These are phyloP conservation scores for Dalbergia oliveri DNA, from an alignment of 306 rosid species.

Conservation along the genomic window DNA sequence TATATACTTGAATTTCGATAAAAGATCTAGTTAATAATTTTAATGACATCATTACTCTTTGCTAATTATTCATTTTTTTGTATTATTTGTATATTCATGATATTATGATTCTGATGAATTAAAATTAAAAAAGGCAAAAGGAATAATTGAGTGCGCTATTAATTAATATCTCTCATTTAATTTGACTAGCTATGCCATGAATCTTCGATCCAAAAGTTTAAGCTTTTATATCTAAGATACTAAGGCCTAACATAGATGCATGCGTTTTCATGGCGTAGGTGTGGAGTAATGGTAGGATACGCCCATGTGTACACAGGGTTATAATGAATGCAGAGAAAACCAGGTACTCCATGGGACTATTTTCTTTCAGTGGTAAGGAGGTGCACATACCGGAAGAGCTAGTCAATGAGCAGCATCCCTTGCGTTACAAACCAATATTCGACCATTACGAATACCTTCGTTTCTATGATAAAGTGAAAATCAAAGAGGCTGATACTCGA, in stretches of 20 bases:
- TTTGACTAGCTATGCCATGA: not conserved
- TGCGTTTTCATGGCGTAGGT: slow-evolving; percentile 30
- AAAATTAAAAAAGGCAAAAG: not conserved
- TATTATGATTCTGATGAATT: not conserved
- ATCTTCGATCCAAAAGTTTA: no score
- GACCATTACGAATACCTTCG: slow-evolving; percentile 48
- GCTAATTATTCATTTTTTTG: no score
- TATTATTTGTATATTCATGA: no score
- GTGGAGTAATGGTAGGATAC: slow-evolving; percentile 56
- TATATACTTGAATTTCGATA: no score
- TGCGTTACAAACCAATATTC: slow-evolving; percentile 49
- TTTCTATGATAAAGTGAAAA: slow-evolving; percentile 39
- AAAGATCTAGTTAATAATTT: no score
- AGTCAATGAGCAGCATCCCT: slow-evolving; percentile 47
- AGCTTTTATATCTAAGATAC: no score
- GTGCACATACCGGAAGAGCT: slow-evolving; percentile 45
- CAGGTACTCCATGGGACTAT: slow-evolving; percentile 53
- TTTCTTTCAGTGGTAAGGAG: slow-evolving; percentile 34
- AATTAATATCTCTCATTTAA: no score
- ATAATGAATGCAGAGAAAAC: slow-evolving; percentile 44
- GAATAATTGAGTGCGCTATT: not conserved
- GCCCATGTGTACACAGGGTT: slow-evolving; percentile 52
- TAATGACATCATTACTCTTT: no score
- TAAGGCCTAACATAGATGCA: not conserved
- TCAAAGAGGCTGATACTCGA: slow-evolving; percentile 24